A percentile compares a stretch with the other conserved stretches of the same genome.
Evolutionary conservation across 2,329 filamentous ascomycete species (phyloP).

Genomic region (Venturia carpophila): DNA sequence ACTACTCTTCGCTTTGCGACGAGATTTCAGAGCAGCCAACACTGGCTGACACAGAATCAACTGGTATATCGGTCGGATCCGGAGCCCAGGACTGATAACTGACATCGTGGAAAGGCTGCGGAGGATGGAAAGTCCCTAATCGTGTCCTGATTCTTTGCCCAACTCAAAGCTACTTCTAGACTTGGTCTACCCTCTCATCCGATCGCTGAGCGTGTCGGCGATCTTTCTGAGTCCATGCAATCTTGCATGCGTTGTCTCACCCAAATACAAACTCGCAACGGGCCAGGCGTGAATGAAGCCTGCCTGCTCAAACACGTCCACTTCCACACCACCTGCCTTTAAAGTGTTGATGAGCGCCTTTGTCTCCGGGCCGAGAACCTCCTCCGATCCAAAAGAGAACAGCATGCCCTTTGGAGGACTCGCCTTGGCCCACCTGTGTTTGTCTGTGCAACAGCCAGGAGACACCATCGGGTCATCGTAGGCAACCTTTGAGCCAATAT

Average conservation of each 20-base stretch:
- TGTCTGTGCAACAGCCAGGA: conserved; percentile 61
- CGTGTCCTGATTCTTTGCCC: neutral
- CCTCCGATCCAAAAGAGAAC: conserved; percentile 58
- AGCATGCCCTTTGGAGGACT: conserved; percentile 42
- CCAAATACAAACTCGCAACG: conserved; percentile 55
- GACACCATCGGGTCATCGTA: conserved; percentile 54
- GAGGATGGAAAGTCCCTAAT: neutral
- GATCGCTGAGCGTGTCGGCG: neutral
- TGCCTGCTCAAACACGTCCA: conserved; percentile 52
- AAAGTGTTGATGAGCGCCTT: conserved; percentile 51
- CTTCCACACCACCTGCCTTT: conserved; percentile 44
- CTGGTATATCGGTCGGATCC: neutral
- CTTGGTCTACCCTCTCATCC: neutral
- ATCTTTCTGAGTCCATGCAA: conserved; percentile 41
- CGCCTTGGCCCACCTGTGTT: conserved; percentile 58
- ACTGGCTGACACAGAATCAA: neutral
- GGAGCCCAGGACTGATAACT: neutral
- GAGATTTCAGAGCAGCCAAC: too few species aligned
- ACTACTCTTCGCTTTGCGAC: neutral
- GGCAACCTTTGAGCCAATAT: conserved; percentile 48
- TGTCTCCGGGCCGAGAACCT: conserved; percentile 68
- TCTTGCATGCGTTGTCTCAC: conserved; percentile 39
- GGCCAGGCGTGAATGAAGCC: conserved; percentile 78
- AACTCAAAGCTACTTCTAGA: neutral
- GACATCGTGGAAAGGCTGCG: neutral